Conservation (phyloP, 164 flowering plant species). For the Kalanchoe fedtschenkoi region DNA sequence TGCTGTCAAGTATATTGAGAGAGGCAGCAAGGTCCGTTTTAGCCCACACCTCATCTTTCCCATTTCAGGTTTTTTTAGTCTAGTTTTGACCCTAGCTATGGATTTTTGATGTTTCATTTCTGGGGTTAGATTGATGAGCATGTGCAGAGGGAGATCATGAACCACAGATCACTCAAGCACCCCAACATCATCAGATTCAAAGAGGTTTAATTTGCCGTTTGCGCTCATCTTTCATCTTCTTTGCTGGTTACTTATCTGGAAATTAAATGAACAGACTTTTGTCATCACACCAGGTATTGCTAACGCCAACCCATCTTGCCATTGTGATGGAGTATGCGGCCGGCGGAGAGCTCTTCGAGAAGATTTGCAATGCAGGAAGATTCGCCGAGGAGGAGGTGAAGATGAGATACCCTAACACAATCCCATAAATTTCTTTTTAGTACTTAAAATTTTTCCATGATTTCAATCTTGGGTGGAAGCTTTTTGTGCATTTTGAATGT, state of each 20-base stretch:
- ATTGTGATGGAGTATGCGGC: constrained; percentile 9
- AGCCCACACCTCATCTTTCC: not conserved
- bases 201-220: not conserved
- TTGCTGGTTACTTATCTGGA: no score
- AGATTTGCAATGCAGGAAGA: constrained; percentile 8
- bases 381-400: constrained; percentile 7
- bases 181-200: constrained; percentile 9
- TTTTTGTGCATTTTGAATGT: not conserved
- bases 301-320: constrained; percentile 6
- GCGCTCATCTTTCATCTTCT: not conserved
- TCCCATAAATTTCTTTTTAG: not conserved
- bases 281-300: constrained; percentile 5
- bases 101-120: not conserved
- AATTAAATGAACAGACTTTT: not conserved
- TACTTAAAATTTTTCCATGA: not conserved
- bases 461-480: not conserved
- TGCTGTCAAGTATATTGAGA: constrained; percentile 7
- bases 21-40: constrained; percentile 2
- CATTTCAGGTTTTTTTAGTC: not conserved
- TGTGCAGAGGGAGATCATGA: constrained; percentile 9
- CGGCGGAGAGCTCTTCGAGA: constrained; percentile 7
- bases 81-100: not conserved
- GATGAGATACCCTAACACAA: not conserved
- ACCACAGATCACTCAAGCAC: constrained; percentile 6
- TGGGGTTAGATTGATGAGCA: constrained; percentile 6